A percentile compares a stretch with the other conserved stretches of the same genome.
Conservation (phyloP, 2,329 filamentous ascomycete species). For the Taxawa tesnikishii region DNA sequence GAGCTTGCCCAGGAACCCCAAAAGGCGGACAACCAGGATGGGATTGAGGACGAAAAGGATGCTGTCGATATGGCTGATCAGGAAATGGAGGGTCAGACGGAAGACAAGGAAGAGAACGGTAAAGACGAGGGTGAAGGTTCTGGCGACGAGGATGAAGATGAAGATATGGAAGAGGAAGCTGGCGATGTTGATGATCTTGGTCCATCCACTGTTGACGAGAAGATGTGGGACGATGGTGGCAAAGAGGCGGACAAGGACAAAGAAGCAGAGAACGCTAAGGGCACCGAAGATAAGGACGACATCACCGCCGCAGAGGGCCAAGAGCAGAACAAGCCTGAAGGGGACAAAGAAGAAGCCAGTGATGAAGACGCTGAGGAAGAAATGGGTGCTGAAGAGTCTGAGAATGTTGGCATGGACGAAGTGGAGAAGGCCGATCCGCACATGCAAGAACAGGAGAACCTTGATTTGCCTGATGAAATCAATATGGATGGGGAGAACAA, state of each 20-base stretch:
- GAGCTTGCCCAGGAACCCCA: constrained; percentile 81
- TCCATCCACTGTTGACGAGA: constrained; percentile 85
- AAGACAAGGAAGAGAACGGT: constrained; percentile 38
- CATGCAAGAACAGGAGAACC: constrained; percentile 65
- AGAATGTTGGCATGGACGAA: constrained; percentile 55
- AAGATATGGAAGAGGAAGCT: constrained; percentile 72
- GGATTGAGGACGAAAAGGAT: constrained; percentile 70
- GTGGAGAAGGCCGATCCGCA: constrained; percentile 59
- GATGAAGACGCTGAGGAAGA: constrained; percentile 24
- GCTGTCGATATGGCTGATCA: constrained; percentile 88
- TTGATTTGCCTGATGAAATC: constrained; percentile 81
- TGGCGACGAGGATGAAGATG: constrained; percentile 53
- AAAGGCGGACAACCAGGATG: constrained; percentile 37
- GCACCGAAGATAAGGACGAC: constrained; percentile 36
- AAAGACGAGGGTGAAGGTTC: constrained; percentile 44
- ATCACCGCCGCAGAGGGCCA: constrained; percentile 32
- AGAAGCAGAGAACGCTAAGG: constrained; percentile 47
- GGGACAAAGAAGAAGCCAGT: constrained; percentile 51
- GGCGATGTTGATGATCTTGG: constrained; percentile 88
- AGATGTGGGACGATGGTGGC: constrained; percentile 86
- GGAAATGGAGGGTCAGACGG: constrained; percentile 78
- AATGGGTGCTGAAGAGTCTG: constrained; percentile 33
- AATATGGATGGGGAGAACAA: constrained; percentile 60
- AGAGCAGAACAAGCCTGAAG: constrained; percentile 43
- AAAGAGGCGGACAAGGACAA: constrained; percentile 73